Conservation (phyloP, 1,139 yeast genomes). For the Blastobotrys indianensis region DNA sequence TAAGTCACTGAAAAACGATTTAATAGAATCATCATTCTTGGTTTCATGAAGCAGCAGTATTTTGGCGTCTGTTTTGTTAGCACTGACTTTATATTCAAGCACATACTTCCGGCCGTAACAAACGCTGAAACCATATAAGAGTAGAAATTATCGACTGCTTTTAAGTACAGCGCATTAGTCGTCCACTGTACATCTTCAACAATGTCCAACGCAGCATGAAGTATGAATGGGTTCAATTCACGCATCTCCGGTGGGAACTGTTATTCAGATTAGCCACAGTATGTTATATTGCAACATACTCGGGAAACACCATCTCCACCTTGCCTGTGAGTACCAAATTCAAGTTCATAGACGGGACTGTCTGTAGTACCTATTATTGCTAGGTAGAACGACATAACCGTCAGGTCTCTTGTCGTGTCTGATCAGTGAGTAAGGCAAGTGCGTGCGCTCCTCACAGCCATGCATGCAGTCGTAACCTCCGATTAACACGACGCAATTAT, state of each 20-base stretch:
- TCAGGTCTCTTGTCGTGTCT: too few species aligned
- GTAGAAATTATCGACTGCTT: constrained; percentile 79
- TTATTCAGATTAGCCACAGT: neutral
- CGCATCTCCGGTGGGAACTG: constrained; percentile 60
- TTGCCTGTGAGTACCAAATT: constrained; percentile 68
- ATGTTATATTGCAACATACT: neutral
- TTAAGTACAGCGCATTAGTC: constrained; percentile 56
- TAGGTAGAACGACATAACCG: constrained; percentile 66
- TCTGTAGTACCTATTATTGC: constrained; percentile 86
- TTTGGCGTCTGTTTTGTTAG: constrained; percentile 46
- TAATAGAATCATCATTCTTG: constrained; percentile 63
- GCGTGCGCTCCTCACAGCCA: too few species aligned
- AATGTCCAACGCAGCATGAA: constrained; percentile 82
- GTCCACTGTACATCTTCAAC: constrained; percentile 89
- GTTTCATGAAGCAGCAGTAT: constrained; percentile 71
- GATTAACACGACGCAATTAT: too few species aligned
- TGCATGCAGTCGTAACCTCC: too few species aligned
- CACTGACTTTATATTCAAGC: constrained; percentile 10
- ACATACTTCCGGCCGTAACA: constrained; percentile 67
- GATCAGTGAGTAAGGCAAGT: too few species aligned
- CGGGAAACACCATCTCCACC: constrained; percentile 56
- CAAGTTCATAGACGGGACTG: constrained; percentile 80
- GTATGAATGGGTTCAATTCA: constrained; percentile 80
- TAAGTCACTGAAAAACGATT: constrained; percentile 76
- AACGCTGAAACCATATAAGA: constrained; percentile 76